Evolutionary conservation across 2,329 filamentous ascomycete genomes (phyloP).

Genomic region (Xylaria sp.): DNA sequence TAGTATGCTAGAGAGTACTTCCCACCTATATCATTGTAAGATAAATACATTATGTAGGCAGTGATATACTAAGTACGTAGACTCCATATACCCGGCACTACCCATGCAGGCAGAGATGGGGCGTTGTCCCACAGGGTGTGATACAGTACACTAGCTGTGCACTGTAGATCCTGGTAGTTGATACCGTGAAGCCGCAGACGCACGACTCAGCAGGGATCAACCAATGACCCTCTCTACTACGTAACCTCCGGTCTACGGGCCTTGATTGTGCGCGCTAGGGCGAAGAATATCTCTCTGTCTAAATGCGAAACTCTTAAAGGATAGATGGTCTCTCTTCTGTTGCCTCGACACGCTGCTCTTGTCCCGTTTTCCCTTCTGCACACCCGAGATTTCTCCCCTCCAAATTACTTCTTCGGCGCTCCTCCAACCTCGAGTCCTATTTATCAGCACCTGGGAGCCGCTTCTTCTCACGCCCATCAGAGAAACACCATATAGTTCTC

Average conservation of each 20-base stretch:
- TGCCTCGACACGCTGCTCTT: not conserved
- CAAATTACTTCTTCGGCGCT: not conserved
- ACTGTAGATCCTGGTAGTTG: not conserved
- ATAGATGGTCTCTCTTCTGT: not conserved
- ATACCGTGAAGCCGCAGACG: not conserved
- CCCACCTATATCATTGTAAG: no score
- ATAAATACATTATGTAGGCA: no score
- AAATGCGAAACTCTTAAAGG: not conserved
- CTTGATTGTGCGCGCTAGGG: not conserved
- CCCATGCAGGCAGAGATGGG: no score
- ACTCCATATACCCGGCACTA: no score
- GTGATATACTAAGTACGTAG: no score
- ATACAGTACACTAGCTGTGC: not conserved
- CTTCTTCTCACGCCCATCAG: not conserved
- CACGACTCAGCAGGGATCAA: constrained; percentile 21
- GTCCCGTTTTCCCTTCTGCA: not conserved
- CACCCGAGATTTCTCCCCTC: not conserved
- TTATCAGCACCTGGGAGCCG: not conserved
- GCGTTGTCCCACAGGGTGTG: not conserved
- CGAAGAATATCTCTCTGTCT: constrained; percentile 10
- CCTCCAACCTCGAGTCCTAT: not conserved
- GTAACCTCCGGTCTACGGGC: constrained; percentile 26
- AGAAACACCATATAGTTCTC: not conserved
- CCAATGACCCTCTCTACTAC: not conserved
- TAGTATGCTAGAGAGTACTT: no score